Evolutionary conservation across 2,329 filamentous ascomycete genomes (phyloP).

Genomic region (Neonectria neomacrospora): DNA sequence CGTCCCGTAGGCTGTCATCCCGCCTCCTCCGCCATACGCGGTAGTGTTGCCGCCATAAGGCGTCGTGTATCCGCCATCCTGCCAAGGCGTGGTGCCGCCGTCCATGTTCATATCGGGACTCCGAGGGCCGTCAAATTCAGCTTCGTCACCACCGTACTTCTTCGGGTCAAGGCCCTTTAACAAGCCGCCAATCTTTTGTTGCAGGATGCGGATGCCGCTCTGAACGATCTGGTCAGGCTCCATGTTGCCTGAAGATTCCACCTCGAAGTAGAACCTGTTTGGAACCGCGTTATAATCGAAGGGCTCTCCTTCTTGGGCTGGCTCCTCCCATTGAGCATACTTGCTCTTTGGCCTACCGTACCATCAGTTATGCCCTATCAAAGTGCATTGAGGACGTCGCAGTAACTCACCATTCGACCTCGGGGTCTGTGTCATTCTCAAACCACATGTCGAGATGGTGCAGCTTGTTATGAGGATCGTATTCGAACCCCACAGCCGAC

Average conservation of each 20-base stretch:
- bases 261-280: constrained; percentile 88
- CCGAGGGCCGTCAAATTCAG: constrained; percentile 70
- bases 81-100: constrained; percentile 65
- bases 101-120: constrained; percentile 73
- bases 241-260: constrained; percentile 88
- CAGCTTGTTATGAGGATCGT: constrained; percentile 97
- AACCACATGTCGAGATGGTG: constrained; percentile 95
- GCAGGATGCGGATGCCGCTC: constrained; percentile 87
- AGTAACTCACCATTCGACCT: constrained; percentile 80
- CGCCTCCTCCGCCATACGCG: constrained; percentile 69
- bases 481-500: constrained; percentile 94
- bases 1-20: constrained; percentile 74
- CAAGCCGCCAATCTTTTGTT: constrained; percentile 87
- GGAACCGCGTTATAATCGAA: constrained; percentile 94
- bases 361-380: constrained; percentile 15
- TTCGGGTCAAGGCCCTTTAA: constrained; percentile 67
- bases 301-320: constrained; percentile 81
- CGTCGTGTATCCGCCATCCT: constrained; percentile 75
- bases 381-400: too few relatives aligned
- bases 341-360: constrained; percentile 78
- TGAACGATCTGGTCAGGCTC: constrained; percentile 91
- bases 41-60: constrained; percentile 72
- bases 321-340: constrained; percentile 83
- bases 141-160: constrained; percentile 65
- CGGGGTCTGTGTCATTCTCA: constrained; percentile 77